phyloP scores from a whole-genome alignment of 257 asterid genomes.

The Leptodermis oblonga region DNA sequence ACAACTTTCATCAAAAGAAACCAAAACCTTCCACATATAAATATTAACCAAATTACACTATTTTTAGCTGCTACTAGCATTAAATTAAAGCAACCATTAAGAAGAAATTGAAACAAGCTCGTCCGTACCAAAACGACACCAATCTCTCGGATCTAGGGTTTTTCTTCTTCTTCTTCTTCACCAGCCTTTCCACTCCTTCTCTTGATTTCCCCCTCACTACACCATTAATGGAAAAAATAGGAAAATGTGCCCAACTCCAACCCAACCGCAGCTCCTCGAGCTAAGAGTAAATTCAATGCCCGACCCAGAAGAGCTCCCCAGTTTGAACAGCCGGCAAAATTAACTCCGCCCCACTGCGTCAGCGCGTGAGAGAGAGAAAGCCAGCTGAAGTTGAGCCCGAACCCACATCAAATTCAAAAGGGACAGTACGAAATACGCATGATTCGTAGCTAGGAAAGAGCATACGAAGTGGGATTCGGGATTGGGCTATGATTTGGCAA shows the following conservation, averaged over 20 bases:
- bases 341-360: neutral
- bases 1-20: neutral
- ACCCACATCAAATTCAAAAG: neutral
- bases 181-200: neutral
- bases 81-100: neutral
- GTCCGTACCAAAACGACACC: conserved; percentile 14
- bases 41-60: neutral
- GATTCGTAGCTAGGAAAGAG: neutral
- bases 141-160: conserved; percentile 22
- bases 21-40: neutral
- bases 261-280: neutral
- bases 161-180: neutral
- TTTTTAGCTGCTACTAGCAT: neutral
- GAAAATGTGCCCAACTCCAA: neutral
- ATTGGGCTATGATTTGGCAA: neutral
- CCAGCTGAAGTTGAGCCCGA: no score
- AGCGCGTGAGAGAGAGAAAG: neutral
- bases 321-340: neutral
- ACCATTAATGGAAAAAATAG: neutral
- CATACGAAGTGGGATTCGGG: neutral
- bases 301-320: neutral
- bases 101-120: neutral
- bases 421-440: no score
- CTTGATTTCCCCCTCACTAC: neutral
- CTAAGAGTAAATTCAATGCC: neutral